Base-by-base conservation (phyloP, 192 early-diverging fungal species). In the Coemansia erecta region DNA sequence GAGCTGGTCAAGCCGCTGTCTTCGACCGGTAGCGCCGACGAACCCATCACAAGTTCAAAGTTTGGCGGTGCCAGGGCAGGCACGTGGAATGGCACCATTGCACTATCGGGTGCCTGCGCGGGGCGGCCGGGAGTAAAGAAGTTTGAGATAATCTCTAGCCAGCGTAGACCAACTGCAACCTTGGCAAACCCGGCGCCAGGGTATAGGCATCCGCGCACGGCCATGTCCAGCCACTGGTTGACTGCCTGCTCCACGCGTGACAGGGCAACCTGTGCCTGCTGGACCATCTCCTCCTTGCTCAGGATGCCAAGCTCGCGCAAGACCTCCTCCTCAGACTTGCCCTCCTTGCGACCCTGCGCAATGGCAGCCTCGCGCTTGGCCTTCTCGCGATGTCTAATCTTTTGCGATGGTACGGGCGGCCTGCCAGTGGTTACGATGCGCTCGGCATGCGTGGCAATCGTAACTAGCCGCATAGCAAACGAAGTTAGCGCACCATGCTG, bases 401-500 rank as follows among this genome's bases (percentile, higher is more conserved):
- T 73, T 37, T 80, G 77, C 48, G 75, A 72, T 6, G 75, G 75
- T 28, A 78, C 75, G 1, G 69, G 75, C 40, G 69, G 65, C 2
- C 31, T 58, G 2, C 75, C 75, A 0, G 75, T 72, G 6, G 31
- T 39, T 0, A 72, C 60, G 2, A 72, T 67, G 15, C 75, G 75
- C 22, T 65, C 61, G 5, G 75, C 64, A 26, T 80, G 77, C 21
- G 64, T 61, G 5, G 77, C 66, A 7, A 59, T 47, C 0, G 71
- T 64, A n/a, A 66, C 66, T 53, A 92, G 72, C n/a, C 87, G 80
- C 12, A 77, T 68, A 26, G 89, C 78, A 24, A 92, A 66, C 44
- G 84, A 80, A 8, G 82, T 83, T 26, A 88, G 53, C 44, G 85
- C 73, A 12, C 82, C 81, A 35, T 76, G 80, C 43, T 92, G 72